phyloP scores from a whole-genome alignment of 129 eudicot species.

The Apium graveolens region DNA sequence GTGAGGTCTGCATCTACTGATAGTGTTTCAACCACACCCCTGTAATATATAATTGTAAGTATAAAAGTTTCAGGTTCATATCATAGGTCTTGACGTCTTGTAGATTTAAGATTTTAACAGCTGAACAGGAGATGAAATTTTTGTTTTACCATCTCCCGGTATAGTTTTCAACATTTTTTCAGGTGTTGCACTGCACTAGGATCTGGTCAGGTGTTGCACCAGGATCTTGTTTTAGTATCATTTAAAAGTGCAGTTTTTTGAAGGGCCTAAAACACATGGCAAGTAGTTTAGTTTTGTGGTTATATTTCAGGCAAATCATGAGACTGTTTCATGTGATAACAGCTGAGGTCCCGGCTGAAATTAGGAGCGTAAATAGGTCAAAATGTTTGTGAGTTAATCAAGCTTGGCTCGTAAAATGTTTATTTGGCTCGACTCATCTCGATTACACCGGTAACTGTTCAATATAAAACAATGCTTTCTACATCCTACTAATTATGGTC shows the following conservation, averaged over 20 bases:
- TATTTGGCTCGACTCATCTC: too few species aligned
- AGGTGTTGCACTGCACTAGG: too few species aligned
- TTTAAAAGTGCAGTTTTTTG: background rate
- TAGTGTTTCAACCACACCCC: conserved; percentile 2
- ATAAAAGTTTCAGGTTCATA: background rate
- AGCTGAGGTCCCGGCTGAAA: background rate
- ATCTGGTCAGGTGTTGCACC: too few species aligned
- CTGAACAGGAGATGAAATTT: background rate
- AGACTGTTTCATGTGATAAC: background rate
- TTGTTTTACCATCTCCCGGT: background rate
- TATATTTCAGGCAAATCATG: background rate
- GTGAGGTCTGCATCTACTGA: background rate
- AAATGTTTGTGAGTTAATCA: too few species aligned
- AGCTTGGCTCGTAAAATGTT: too few species aligned
- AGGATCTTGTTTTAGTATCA: background rate
- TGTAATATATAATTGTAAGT: conserved; percentile 12
- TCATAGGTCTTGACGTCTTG: background rate
- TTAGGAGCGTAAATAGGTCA: too few species aligned
- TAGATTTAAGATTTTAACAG: background rate
- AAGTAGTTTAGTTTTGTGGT: background rate
- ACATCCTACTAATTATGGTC: too few species aligned
- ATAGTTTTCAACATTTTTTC: background rate
- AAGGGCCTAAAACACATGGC: background rate
- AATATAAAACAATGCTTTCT: too few species aligned
- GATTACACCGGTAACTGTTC: too few species aligned